phyloP scores from a whole-genome alignment of 208 protist species.

The Leishmania major region DNA sequence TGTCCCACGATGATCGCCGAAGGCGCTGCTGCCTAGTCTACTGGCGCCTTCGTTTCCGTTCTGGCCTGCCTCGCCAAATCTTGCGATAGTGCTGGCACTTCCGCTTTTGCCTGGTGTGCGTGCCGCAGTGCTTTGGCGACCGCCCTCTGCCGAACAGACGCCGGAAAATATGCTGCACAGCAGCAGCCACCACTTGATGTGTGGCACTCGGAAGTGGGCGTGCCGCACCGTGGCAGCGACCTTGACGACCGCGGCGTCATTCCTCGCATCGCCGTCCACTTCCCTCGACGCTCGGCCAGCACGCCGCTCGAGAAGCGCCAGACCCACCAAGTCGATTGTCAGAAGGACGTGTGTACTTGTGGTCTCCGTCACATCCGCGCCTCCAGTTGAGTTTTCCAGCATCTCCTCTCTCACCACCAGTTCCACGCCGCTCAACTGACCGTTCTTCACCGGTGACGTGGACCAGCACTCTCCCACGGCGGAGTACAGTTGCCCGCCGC shows the following conservation, averaged over 20 bases:
- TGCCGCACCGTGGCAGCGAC: slow-evolving; percentile 12
- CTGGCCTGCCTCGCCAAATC: background rate
- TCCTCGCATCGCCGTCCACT: background rate
- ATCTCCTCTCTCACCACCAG: slow-evolving; percentile 12
- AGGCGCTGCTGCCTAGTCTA: background rate
- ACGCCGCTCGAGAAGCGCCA: slow-evolving; percentile 6
- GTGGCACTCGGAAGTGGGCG: slow-evolving; percentile 14
- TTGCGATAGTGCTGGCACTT: background rate
- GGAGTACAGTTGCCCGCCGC: slow-evolving; percentile 26
- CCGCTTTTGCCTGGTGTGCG: background rate
- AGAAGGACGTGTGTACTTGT: slow-evolving; percentile 8
- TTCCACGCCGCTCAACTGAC: slow-evolving; percentile 18
- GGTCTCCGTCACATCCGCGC: too few species aligned
- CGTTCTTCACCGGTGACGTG: slow-evolving; percentile 24
- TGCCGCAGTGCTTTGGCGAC: background rate
- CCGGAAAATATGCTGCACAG: background rate
- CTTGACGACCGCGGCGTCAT: background rate
- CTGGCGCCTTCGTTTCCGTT: background rate
- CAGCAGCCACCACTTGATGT: slow-evolving; percentile 31
- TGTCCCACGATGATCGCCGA: background rate
- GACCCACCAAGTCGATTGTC: slow-evolving; percentile 7
- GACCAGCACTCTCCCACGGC: slow-evolving; percentile 24
- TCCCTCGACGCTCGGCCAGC: background rate
- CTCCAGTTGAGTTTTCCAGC: background rate
- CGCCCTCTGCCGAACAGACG: background rate